Evolutionary conservation across 768 basidiomycete genomes (phyloP).

Genomic region (Panus rudis): DNA sequence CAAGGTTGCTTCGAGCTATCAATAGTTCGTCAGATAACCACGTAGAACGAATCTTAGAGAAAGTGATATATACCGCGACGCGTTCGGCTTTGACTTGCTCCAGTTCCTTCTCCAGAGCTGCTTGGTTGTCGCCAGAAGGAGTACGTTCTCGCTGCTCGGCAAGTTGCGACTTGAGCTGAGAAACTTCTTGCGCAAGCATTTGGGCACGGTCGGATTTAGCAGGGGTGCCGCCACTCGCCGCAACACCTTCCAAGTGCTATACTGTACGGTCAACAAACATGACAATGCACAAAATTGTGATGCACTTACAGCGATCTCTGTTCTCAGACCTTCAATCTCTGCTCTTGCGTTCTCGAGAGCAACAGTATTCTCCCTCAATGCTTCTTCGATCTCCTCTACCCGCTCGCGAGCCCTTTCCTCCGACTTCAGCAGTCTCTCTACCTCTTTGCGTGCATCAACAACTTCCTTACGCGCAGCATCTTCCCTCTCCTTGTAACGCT

Average conservation of each 20-base stretch:
- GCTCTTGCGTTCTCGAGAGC: conserved; percentile 86
- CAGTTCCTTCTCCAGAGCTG: background rate
- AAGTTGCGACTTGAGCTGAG: conserved; percentile 41
- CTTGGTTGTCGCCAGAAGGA: conserved; percentile 13
- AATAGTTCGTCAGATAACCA: too few relatives aligned
- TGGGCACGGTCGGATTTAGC: conserved; percentile 42
- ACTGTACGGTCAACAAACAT: background rate
- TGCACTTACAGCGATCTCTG: conserved; percentile 65
- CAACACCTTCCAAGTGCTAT: conserved; percentile 63
- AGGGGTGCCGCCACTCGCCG: conserved; percentile 22
- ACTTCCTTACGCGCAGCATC: conserved; percentile 68
- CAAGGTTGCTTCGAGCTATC: conserved; percentile 26
- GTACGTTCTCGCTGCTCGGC: conserved; percentile 29
- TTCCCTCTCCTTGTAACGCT: conserved; percentile 66
- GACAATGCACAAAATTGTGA: background rate
- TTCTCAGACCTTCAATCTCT: conserved; percentile 75
- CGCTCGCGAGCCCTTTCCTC: conserved; percentile 57
- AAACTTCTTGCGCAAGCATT: conserved; percentile 52
- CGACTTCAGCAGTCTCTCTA: conserved; percentile 53
- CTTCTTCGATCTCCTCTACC: conserved; percentile 84
- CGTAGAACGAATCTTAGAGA: too few relatives aligned
- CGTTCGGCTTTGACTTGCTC: conserved; percentile 1
- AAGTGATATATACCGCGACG: too few relatives aligned
- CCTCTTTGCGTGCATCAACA: conserved; percentile 53
- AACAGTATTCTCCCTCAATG: conserved; percentile 76